Base-by-base conservation (phyloP, 2,329 filamentous ascomycete species). In the Fusarium kyushuense region DNA sequence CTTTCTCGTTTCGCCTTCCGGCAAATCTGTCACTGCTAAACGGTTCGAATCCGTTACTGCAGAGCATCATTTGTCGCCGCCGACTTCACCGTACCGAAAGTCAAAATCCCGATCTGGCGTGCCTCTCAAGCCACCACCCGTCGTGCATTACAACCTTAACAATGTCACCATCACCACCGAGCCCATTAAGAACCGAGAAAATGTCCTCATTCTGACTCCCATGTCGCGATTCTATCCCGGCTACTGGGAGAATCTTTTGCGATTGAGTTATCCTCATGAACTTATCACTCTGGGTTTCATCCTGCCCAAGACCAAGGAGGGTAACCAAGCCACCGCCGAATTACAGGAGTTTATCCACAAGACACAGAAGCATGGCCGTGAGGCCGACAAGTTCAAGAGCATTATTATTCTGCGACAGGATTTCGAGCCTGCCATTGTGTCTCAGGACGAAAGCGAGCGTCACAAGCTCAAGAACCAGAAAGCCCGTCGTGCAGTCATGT, bases 271-370 rank as follows among this genome's bases (percentile, higher is more conserved):
- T 78, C 96, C 96, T 5, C 96, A 97, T 81, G 92, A 97, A 62
- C 88, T 98, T 67, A 96, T 99, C 76, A 96, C 93, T 1, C 85
- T 99, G 29, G 96, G 93, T 38, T 99, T 98, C 82, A 98, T 99
- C 76, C 90, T 97, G 29, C 96, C 96, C 53, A 97, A 96, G 82
- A 97, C 90, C 47, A 92, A 91, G 76, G 94, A 97, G 72, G 96
- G 96, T 61, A 97, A 98, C 79, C 84, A 89, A 29, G 96, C 96
- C 4, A 96, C 94, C 17, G 83, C 89, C 9, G 90, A 91, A 38
- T 83, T 99, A 54, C 94, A 99, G 80, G 90, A 90, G 58, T 91
- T 93, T 70, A 92, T 99, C 69, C 85, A 90, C 53, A 92, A 92
- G 79, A 96, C 93, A 1, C 96, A 99, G 77, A 90, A 91, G 63